Percentiles rank a stretch among this genome's conserved stretches.
Conservation (phyloP, 805 yeast species). For the Candida boidinii region DNA sequence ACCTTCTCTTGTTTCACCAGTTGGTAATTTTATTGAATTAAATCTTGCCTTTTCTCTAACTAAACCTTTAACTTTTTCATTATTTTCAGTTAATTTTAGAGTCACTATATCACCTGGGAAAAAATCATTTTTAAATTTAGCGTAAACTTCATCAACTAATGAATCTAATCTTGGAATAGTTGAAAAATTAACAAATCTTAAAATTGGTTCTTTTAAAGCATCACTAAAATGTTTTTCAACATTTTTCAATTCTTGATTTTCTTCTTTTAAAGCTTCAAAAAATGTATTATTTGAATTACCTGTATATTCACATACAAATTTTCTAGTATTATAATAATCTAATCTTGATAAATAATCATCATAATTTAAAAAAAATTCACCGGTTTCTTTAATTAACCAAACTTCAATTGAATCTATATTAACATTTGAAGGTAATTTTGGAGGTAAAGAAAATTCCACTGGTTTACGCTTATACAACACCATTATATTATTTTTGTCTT, state of each 20-base stretch:
- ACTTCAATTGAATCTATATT: constrained; percentile 52
- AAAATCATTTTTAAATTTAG: constrained; percentile 68
- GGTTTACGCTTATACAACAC: constrained; percentile 71
- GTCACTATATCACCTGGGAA: constrained; percentile 86
- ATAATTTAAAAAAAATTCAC: constrained; percentile 79
- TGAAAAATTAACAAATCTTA: constrained; percentile 76
- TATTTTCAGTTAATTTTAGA: constrained; percentile 37
- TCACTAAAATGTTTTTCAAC: constrained; percentile 86
- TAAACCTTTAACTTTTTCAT: constrained; percentile 44
- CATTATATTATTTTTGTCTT: constrained; percentile 36
- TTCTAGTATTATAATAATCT: constrained; percentile 64
- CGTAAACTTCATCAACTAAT: constrained; percentile 80
- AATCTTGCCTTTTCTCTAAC: constrained; percentile 82
- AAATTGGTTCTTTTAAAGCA: constrained; percentile 85
- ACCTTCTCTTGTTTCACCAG: constrained; percentile 29
- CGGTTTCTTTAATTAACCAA: constrained; percentile 77
- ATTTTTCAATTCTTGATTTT: constrained; percentile 48
- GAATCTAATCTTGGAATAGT: constrained; percentile 74
- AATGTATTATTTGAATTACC: constrained; percentile 88
- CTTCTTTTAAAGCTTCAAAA: constrained; percentile 81
- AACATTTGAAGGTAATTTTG: constrained; percentile 45
- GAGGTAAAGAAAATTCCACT: constrained; percentile 50
- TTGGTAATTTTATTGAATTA: constrained; percentile 34
- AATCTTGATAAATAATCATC: constrained; percentile 65
- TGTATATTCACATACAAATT: constrained; percentile 92